Evolutionary conservation across 257 asterid genomes (phyloP), one percentile per base, ranked within the genome.

Genomic region (Nicotiana tomentosiformis): DNA sequence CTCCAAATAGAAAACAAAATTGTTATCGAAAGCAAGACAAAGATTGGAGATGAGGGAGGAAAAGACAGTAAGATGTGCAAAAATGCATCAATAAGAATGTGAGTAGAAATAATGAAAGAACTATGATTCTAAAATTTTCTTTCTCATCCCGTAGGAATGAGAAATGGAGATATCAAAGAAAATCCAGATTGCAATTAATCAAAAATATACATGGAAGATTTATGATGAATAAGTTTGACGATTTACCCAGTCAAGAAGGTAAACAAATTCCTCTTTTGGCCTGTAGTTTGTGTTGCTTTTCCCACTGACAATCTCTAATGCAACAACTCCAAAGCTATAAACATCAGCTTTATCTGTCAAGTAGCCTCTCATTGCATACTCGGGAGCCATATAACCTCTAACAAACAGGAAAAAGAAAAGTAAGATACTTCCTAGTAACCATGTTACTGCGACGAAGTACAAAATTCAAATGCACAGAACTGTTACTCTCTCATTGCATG

Each of bases 341-440:
- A 86, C 88, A 81, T 88, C 91, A 55, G 91, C 91, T 86, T 88
- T 88, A 79, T 88, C 91, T 49, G 91, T 88, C 81, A 88, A 85
- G 68, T 88, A 88, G 26, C 91, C 91, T 84, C 91, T 88, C 91
- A 88, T 88, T 17, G 90, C 90, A 83, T 88, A 88, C 66, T 88
- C 90, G 7, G 90, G 90, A 74, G 90, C 90, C 90, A 88, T 88
- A 66, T 88, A 88, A 15, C 91, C 91, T 23, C 90, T 88, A 86
- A 39, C 83, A 84, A 60, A 64, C 18, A 15, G 7, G 14, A 56
- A 16, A 66, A 69, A 18, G 2, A 3, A 65, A 66, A 1, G 32
- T 37, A 53, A 61, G n/a, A 66, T 5, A 20, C 16, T 37, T 43
- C 30, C 17, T 26, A 20, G 7, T 14, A 9, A 58, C 23, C 4